Evolutionary conservation across 2,329 filamentous ascomycete genomes (phyloP).

Genomic region (Paraconiothyrium sp.): DNA sequence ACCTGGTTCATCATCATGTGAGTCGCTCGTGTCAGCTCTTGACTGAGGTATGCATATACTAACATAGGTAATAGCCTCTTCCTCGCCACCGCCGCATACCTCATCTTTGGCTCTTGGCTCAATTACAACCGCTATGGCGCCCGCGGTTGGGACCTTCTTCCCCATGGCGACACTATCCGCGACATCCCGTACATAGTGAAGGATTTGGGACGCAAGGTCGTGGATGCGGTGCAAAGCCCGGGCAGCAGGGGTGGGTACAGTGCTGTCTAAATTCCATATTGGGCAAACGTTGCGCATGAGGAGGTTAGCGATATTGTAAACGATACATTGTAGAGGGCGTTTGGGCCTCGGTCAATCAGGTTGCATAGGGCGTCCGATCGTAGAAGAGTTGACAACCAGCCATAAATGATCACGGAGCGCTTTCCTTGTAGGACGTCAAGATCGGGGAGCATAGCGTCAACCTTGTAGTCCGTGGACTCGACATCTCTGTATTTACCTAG

Average conservation of each 20-base stretch:
- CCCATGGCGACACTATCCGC: conserved; percentile 89
- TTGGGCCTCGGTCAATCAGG: not conserved
- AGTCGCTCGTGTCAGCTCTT: conserved; percentile 46
- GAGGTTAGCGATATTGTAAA: not conserved
- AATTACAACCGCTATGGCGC: conserved; percentile 98
- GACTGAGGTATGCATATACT: conserved; percentile 12
- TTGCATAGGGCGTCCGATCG: no score
- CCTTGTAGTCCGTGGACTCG: no score
- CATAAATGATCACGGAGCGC: not conserved
- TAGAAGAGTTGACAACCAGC: not conserved
- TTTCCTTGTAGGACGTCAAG: not conserved
- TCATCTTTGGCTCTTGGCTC: conserved; percentile 98
- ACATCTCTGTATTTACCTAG: not conserved
- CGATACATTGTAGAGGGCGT: conserved; percentile 6
- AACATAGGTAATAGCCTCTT: conserved; percentile 70
- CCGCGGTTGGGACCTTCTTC: conserved; percentile 91
- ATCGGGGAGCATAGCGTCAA: not conserved
- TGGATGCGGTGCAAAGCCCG: conserved; percentile 84
- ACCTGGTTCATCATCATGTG: conserved; percentile 96
- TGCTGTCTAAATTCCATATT: conserved; percentile 71
- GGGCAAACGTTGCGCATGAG: not conserved
- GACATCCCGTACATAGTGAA: conserved; percentile 92
- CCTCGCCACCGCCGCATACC: conserved; percentile 83
- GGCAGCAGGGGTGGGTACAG: conserved; percentile 92
- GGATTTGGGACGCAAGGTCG: conserved; percentile 82